phyloP scores from a whole-genome alignment of 306 rosid genomes.

The Glycine soja region DNA sequence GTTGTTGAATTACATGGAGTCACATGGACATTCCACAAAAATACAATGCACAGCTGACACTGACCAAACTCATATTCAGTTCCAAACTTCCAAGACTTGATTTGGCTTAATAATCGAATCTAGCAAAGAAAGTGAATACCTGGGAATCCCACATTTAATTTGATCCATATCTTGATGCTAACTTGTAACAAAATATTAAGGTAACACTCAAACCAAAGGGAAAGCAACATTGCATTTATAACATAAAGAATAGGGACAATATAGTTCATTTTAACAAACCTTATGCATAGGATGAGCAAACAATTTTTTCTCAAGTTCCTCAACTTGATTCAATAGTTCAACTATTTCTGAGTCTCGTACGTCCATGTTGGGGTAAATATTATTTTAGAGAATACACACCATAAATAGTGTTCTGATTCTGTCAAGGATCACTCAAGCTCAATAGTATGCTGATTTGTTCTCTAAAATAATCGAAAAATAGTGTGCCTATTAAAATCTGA shows the following conservation, averaged over 20 bases:
- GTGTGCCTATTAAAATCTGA: neutral
- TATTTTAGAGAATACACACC: constrained; percentile 29
- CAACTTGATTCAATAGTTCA: constrained; percentile 78
- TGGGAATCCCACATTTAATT: constrained; percentile 96
- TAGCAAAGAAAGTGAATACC: constrained; percentile 59
- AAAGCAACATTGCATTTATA: constrained; percentile 32
- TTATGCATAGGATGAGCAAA: constrained; percentile 85
- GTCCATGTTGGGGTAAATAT: constrained; percentile 76
- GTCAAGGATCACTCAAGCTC: constrained; percentile 11
- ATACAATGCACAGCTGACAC: constrained; percentile 14
- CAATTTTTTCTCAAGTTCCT: constrained; percentile 82
- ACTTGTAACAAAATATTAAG: constrained; percentile 35
- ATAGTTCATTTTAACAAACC: constrained; percentile 61
- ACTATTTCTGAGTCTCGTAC: constrained; percentile 80
- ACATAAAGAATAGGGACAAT: constrained; percentile 33
- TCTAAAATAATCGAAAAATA: neutral
- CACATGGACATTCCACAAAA: neutral
- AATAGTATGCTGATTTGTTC: neutral
- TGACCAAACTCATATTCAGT: constrained; percentile 25
- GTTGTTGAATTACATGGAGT: neutral
- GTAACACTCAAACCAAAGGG: constrained; percentile 40
- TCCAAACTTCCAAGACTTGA: constrained; percentile 7
- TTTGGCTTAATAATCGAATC: constrained; percentile 28
- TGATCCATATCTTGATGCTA: constrained; percentile 88
- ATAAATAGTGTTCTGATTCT: neutral